Base-by-base conservation (phyloP, 306 rosid genomes). In the Prunus dulcis region DNA sequence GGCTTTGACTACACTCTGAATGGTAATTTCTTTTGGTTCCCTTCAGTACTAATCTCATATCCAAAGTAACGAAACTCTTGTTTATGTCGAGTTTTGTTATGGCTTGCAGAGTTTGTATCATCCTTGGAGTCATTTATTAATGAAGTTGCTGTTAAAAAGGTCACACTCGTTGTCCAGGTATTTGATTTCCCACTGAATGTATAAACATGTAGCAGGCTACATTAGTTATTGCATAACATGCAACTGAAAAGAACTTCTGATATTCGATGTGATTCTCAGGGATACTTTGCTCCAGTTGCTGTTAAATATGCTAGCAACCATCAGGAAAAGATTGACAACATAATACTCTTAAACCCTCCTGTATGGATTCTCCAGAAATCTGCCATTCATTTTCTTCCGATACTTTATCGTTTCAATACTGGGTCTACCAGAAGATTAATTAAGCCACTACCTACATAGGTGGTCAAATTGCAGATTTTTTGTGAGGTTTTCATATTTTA, bases 131-230 rank as follows among this genome's bases (percentile, higher is more conserved):
- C 97, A 58, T 84, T 91, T 56, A 83, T 89, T 25, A 82, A 89
- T 64, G 89, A 82, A 80, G 84, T 89, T 66, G 85, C 79, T 55
- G 74, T 45, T 66, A 55, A 79, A 49, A 85, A 93, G 85, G 90
- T 93, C 66, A 85, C 98, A 60, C 88, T 93, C 28, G 97, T 93
- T 72, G 98, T 86, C 71, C 98, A 93, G 85, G 97, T 85, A 78
- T 71, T 68, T 72, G 50, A 9, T 41, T 10, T 27, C 23, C 30
- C 67, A 19, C 53, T 49, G 53, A 47, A 20, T 67, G 10, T 69
- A 64, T 71, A 74, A 78, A 52, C 43, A 20, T 72, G 58, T 73
- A 61, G 53, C 6, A 58, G 8, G 32, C 27, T 46, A 72, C 60
- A 69, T 32, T 67, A 55, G 55, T 34, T 69, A 7, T 19, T 56